Conservation (phyloP, 1,284 basidiomycete genomes). For the Leccinum holopus region DNA sequence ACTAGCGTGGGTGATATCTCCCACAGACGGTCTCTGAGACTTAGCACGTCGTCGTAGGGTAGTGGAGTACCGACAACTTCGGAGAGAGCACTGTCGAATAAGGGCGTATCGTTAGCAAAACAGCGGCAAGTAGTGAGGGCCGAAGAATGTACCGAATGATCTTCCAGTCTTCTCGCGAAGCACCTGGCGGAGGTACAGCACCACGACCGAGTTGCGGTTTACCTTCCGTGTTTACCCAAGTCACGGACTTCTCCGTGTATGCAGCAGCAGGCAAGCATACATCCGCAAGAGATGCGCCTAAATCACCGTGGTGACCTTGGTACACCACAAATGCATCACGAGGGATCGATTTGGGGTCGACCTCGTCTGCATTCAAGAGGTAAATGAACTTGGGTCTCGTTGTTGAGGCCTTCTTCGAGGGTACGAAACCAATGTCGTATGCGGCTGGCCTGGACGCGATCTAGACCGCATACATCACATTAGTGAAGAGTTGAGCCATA, state of each 20-base stretch:
- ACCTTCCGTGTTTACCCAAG: slow-evolving; percentile 98
- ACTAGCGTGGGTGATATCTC: slow-evolving; percentile 92
- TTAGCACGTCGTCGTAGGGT: slow-evolving; percentile 91
- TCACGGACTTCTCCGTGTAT: slow-evolving; percentile 94
- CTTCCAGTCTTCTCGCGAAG: slow-evolving; percentile 98
- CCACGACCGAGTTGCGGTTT: slow-evolving; percentile 88
- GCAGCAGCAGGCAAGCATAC: slow-evolving; percentile 92
- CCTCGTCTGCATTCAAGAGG: slow-evolving; percentile 94
- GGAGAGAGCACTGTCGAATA: slow-evolving; percentile 75
- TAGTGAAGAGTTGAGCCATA: slow-evolving; percentile 24
- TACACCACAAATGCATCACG: slow-evolving; percentile 97
- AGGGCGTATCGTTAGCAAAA: not conserved
- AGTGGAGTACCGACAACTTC: slow-evolving; percentile 80
- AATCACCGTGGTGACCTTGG: slow-evolving; percentile 98
- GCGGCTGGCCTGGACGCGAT: slow-evolving; percentile 91
- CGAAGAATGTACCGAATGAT: slow-evolving; percentile 70
- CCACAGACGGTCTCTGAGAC: slow-evolving; percentile 93
- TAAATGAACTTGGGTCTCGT: slow-evolving; percentile 95
- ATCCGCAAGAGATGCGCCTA: slow-evolving; percentile 95
- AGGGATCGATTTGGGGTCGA: slow-evolving; percentile 90
- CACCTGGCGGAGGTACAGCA: slow-evolving; percentile 94
- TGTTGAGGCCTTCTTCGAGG: slow-evolving; percentile 73
- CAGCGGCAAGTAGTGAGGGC: not conserved
- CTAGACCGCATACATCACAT: slow-evolving; percentile 34
- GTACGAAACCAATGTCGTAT: slow-evolving; percentile 92